Percentiles rank a stretch among this genome's conserved stretches.
Evolutionary conservation across 768 basidiomycete genomes (phyloP).

Genomic region (Lactifluus piperatus): DNA sequence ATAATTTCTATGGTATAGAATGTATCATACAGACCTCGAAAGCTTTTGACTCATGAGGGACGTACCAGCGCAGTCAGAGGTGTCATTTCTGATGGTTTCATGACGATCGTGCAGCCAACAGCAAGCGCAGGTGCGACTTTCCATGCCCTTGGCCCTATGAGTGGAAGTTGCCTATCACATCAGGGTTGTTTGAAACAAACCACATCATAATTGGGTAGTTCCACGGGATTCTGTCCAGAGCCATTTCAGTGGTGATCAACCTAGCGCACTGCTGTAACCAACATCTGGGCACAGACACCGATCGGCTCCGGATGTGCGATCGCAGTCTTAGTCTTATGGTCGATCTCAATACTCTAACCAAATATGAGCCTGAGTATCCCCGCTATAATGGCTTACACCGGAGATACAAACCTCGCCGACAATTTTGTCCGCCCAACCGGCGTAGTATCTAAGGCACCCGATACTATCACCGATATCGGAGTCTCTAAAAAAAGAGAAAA

Average conservation of each 20-base stretch:
- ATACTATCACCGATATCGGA: slow-evolving; percentile 74
- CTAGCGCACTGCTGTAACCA: slow-evolving; percentile 20
- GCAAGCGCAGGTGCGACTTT: slow-evolving; percentile 92
- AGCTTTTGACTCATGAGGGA: slow-evolving; percentile 8
- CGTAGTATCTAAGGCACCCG: slow-evolving; percentile 82
- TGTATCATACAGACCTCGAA: slow-evolving; percentile 8
- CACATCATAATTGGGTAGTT: slow-evolving; percentile 89
- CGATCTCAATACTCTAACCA: slow-evolving; percentile 63
- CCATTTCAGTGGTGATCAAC: slow-evolving; percentile 3
- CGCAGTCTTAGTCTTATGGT: slow-evolving; percentile 71
- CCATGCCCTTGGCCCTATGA: slow-evolving; percentile 51
- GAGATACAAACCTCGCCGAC: slow-evolving; percentile 57
- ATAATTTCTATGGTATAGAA: slow-evolving; percentile 52
- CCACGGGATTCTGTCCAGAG: slow-evolving; percentile 66
- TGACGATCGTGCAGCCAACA: slow-evolving; percentile 85
- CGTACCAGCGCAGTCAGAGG: slow-evolving; percentile 74
- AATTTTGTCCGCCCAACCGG: slow-evolving; percentile 95
- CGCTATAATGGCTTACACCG: not conserved
- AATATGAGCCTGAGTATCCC: slow-evolving; percentile 1
- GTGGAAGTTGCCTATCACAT: not conserved
- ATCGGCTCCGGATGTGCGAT: slow-evolving; percentile 87
- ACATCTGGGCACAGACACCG: slow-evolving; percentile 95
- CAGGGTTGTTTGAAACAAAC: slow-evolving; percentile 30
- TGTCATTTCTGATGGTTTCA: slow-evolving; percentile 89
- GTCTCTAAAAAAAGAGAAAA: slow-evolving; percentile 41